A percentile compares a stretch with the other conserved stretches of the same genome.
These are phyloP conservation scores for Ophiostoma novo-ulmi DNA, from an alignment of 2,329 filamentous ascomycete genomes.

Conservation along the genomic window DNA sequence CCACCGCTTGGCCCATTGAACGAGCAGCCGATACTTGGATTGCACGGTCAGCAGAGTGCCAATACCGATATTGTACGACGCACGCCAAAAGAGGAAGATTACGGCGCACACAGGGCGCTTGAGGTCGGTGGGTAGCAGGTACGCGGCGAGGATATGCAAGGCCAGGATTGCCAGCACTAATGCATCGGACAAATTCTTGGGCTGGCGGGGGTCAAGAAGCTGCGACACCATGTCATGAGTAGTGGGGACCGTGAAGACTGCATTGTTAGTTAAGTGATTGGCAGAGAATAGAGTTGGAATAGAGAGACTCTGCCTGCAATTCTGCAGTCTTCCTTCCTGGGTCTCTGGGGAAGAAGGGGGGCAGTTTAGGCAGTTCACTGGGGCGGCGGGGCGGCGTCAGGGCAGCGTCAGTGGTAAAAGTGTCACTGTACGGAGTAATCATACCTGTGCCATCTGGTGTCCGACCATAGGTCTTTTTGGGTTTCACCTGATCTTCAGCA, in stretches of 20 bases:
- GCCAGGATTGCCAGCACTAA: constrained; percentile 74
- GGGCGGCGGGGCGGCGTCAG: neutral
- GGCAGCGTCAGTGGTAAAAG: neutral
- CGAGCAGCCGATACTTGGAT: constrained; percentile 79
- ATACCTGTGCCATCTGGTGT: constrained; percentile 86
- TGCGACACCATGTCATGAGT: constrained; percentile 99
- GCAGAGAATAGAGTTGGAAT: neutral
- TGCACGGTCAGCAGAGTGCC: constrained; percentile 83
- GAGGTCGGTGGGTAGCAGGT: constrained; percentile 61
- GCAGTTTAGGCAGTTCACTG: neutral
- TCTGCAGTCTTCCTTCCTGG: too few species aligned
- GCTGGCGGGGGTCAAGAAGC: constrained; percentile 85
- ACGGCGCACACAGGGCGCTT: constrained; percentile 74
- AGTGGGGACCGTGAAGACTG: constrained; percentile 91
- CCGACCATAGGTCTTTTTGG: constrained; percentile 78
- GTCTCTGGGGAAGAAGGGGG: constrained; percentile 10
- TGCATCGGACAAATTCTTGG: constrained; percentile 87
- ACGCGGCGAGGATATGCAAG: constrained; percentile 68
- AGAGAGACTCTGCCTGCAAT: neutral
- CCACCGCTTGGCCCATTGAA: constrained; percentile 80
- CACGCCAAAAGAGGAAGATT: constrained; percentile 87
- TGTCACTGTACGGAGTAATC: constrained; percentile 32
- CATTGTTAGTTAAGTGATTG: neutral
- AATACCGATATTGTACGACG: constrained; percentile 89
- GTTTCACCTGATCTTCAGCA: constrained; percentile 29